Base-by-base conservation (phyloP, 768 basidiomycete genomes). In the Kwoniella botswanensis region DNA sequence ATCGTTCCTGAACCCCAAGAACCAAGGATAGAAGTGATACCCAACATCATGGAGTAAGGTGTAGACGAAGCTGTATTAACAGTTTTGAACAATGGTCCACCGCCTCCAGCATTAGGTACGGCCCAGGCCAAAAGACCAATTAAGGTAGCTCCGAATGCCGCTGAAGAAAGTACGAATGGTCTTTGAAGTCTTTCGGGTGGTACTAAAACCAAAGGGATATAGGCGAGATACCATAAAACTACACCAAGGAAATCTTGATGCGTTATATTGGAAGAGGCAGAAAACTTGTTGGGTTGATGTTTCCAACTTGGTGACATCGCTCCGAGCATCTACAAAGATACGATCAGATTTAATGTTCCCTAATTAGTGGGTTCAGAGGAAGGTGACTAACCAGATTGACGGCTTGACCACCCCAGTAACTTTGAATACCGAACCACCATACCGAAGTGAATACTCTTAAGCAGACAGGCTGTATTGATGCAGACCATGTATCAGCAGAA, bases 351-450 rank as follows among this genome's bases (percentile, higher is more conserved):
- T 42, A 17, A 41, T 53, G 18, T 21, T 65, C 50, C 35, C 6
- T 35, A 7, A 35, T 35, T 9, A 35, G 35, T 35, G 35, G 35
- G 7, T 9, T 35, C 35, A 9, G 7, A 35, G 35, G 4, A 35
- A 9, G 6, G 6, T 35, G 35, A 65, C 41, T 24, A n/a, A 63
- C 42, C n/a, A 64, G 21, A 41, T 65, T 58, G 21, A 78, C 73
- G 22, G 77, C 72, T 63, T 76, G 77, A 35, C 73, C 77, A 50
- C 77, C 77, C 75, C 71, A 74, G 63, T 74, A 74, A 15, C 69
- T 60, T 50, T 71, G 67, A 26, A 71, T 65, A 43, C 76, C 76
- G 67, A 73, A 71, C 67, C 70, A 75, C 55, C 65, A 77, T 24
- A 69, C 66, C 13, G 72, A 67, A 10, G 71, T 75, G 68, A 77